Percentiles rank a stretch among this genome's conserved stretches.
phyloP scores from a whole-genome alignment of 1,284 basidiomycete species.

The Puccinia hordei region DNA sequence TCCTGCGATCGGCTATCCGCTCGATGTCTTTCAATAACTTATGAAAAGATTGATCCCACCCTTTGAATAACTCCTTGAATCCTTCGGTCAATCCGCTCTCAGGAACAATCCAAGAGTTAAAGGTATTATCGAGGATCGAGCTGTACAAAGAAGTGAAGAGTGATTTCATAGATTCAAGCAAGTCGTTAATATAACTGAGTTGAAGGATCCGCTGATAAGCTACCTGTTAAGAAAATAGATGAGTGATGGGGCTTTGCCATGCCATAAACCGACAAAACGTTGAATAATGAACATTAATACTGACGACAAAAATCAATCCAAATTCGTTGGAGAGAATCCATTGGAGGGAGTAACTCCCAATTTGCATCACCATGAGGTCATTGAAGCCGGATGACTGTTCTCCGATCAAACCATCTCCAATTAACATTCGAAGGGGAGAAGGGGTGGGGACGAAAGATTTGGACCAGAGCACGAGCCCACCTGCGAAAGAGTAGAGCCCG shows the following conservation, averaged over 20 bases:
- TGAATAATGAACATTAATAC: constrained; percentile 51
- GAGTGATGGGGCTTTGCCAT: neutral
- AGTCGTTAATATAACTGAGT: constrained; percentile 86
- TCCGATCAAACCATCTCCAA: constrained; percentile 86
- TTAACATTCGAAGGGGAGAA: constrained; percentile 84
- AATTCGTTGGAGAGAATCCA: constrained; percentile 92
- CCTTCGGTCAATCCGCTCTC: constrained; percentile 62
- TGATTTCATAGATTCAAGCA: constrained; percentile 75
- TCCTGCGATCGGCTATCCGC: constrained; percentile 66
- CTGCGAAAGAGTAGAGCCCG: constrained; percentile 61
- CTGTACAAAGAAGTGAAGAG: constrained; percentile 80
- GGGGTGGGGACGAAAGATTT: constrained; percentile 58
- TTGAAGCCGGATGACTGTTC: constrained; percentile 63
- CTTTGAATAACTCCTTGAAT: constrained; percentile 71
- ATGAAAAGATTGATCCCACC: constrained; percentile 81
- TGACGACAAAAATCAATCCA: constrained; percentile 90
- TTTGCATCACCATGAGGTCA: constrained; percentile 67
- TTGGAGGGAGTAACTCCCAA: constrained; percentile 84
- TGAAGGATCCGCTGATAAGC: constrained; percentile 96
- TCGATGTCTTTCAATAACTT: constrained; percentile 74
- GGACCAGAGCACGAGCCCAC: constrained; percentile 88
- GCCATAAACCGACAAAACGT: neutral
- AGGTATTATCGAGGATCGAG: constrained; percentile 52
- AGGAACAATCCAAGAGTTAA: constrained; percentile 57
- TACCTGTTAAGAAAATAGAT: constrained; percentile 58